A percentile compares a stretch with the other conserved stretches of the same genome.
Conservation (phyloP, 176 grass and related monocot genomes). For the Oryza meyeriana region DNA sequence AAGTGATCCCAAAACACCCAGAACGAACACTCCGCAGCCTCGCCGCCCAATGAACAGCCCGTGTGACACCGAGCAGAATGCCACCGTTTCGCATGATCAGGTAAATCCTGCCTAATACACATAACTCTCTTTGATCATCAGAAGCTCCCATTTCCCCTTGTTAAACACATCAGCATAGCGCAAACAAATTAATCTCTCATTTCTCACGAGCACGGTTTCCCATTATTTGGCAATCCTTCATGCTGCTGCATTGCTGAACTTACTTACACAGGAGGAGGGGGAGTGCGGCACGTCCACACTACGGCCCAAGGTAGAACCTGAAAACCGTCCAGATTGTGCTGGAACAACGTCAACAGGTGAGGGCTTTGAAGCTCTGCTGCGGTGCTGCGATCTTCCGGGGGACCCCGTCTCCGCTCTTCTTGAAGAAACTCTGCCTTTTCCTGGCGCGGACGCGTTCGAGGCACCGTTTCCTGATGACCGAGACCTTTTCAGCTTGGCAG, state of each 20-base stretch:
- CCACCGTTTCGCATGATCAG: constrained; percentile 20
- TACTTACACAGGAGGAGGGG: constrained; percentile 15
- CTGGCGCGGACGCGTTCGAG: background rate
- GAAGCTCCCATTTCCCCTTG: background rate
- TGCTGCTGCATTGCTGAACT: background rate
- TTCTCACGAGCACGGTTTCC: no score
- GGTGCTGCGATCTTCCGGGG: constrained; percentile 5
- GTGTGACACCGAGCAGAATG: constrained; percentile 26
- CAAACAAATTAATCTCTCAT: no score
- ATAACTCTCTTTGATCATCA: background rate
- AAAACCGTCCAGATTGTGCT: background rate
- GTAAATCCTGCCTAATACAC: constrained; percentile 21
- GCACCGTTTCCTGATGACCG: constrained; percentile 12
- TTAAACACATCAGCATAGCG: background rate
- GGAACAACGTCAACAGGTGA: constrained; percentile 24
- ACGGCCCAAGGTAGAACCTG: constrained; percentile 22
- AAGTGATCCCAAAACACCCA: constrained; percentile 61
- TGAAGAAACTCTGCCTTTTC: background rate
- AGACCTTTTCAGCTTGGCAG: constrained; percentile 36
- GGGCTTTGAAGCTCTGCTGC: background rate
- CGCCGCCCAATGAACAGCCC: constrained; percentile 24
- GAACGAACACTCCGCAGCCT: constrained; percentile 43
- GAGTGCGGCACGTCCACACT: constrained; percentile 10
- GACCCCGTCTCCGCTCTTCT: background rate
- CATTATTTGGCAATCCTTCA: background rate